Conservation (phyloP, 2,329 filamentous ascomycete genomes). For the Pestalotiopsis sp. region DNA sequence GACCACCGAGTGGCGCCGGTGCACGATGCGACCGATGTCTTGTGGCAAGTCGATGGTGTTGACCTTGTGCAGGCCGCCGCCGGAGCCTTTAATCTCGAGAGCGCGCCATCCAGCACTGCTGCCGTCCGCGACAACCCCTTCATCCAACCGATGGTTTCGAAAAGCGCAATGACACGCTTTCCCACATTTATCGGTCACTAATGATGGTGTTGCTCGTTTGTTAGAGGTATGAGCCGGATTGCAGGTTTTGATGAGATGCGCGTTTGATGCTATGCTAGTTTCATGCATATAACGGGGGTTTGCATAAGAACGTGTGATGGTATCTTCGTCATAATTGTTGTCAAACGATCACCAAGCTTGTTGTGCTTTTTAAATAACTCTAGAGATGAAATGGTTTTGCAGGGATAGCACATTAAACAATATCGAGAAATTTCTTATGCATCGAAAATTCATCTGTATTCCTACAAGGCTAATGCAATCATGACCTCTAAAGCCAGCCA, state of each 20-base stretch:
- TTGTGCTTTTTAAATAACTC: not conserved
- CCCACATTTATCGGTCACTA: slow-evolving; percentile 19
- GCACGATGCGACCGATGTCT: not conserved
- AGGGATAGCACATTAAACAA: no score
- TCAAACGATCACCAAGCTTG: not conserved
- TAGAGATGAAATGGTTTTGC: not conserved
- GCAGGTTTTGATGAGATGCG: slow-evolving; percentile 5
- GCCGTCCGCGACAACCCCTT: slow-evolving; percentile 23
- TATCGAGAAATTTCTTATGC: not conserved
- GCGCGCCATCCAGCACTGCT: slow-evolving; percentile 28
- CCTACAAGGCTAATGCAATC: slow-evolving; percentile 5
- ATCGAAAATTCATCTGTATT: slow-evolving; percentile 6
- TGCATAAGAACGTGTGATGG: not conserved
- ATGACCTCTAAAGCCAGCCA: slow-evolving; percentile 7
- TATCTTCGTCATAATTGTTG: not conserved
- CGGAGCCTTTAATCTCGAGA: slow-evolving; percentile 12
- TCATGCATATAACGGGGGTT: not conserved
- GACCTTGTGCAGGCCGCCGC: not conserved
- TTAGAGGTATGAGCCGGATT: not conserved
- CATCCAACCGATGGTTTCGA: slow-evolving; percentile 24
- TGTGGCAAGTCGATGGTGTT: no score
- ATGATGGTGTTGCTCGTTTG: not conserved
- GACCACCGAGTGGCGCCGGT: slow-evolving; percentile 30
- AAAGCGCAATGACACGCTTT: slow-evolving; percentile 20
- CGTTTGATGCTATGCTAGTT: slow-evolving; percentile 6